Base-by-base conservation (phyloP, 1,139 yeast species). In the Arxiozyma telluris region DNA sequence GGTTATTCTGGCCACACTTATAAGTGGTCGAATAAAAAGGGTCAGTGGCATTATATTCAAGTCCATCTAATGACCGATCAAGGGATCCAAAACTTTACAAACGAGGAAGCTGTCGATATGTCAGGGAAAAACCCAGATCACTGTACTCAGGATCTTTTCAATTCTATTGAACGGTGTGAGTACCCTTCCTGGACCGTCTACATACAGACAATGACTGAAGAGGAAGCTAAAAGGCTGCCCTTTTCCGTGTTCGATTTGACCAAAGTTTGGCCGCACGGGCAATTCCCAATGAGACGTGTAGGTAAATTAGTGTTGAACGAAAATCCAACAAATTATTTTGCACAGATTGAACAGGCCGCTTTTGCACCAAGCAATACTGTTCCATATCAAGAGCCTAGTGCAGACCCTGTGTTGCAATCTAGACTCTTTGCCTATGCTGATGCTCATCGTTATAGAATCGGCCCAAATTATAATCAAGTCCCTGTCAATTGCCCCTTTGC, bases 1-100 rank as follows among this genome's bases (percentile, higher is more conserved):
- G 87, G 87, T 56, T 83, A 79, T 72, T 83, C 88, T 25, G 88
- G 87, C 54, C 88, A 83, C 71, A 78, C 87, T 43, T 83, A 81
- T 71, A 82, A 82, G 69, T 81, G 85, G 84, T 71, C 81, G 51
- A 83, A 81, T 70, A 76, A 77, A 64, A 75, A 82, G 60, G 88
- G 86, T 58, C 84, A 82, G 56, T 80, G 85, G 82, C 70, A 67
- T 61, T 83, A 82, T 67, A 84, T 82, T 51, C 87, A 83, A 69
- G 82, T 81, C 56, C 88, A 83, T 67, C 72, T 82, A 58, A 71
- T 76, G 59, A 62, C 79, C 43, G 85, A 83, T 64, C 84, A 80
- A 69, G 88, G 88, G 53, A 73, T 77, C 68, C 74, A 77, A 64
- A 80, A 74, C 55, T 71, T 82, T 58, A 78, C 71, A 57, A 73